Base-by-base conservation (phyloP, 2,329 filamentous ascomycete genomes). In the Nemania abortiva region DNA sequence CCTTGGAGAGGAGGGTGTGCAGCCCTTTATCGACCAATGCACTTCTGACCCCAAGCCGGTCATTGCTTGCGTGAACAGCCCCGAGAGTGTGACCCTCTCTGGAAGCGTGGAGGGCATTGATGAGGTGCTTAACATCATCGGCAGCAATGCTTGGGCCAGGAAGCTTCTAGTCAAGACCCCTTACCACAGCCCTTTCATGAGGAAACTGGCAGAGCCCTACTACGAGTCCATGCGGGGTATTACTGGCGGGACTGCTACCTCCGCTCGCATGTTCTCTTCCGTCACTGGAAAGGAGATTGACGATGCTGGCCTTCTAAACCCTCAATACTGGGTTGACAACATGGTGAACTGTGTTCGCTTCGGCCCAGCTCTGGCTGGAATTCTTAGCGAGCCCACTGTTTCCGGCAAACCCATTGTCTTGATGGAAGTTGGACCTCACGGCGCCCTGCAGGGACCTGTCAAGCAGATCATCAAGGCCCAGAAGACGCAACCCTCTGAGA, bases 101-200 rank as follows among this genome's bases (percentile, higher is more conserved):
- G 76, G 76, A 15, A 74, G 74, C 31, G 69, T 69, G 18, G 72
- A 72, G 20, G 78, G 74, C 1, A 73, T 81, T 13, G 72, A 76
- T 18, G 72, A 79, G 37, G 71, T 79, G 5, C 72, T 78, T 31
- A 63, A 60, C 1, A 37, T 75, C n/a, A 71, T 81, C 34, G 74
- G 78, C 42, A 66, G 66, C 34, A 68, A 79, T 20, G 76, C 74
- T 45, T 74, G 78, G 72, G 81, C 76, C 3, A 74, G 82, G 7
- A 77, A 77, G 20, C 77, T 83, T 6, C 78, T 77, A 4, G 81
- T 83, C 20, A 80, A 82, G 59, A 80, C 77, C 2, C 83, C 83
- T 0, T 85, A 84, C 68, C 83, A 85, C 72, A 83, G 82, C 0
- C 78, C 77, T 34, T 81, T 81, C 66, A 83, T 83, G 81, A 72